Base-by-base conservation (phyloP, 2,329 filamentous ascomycete species). In the Talaromyces atroroseus region DNA sequence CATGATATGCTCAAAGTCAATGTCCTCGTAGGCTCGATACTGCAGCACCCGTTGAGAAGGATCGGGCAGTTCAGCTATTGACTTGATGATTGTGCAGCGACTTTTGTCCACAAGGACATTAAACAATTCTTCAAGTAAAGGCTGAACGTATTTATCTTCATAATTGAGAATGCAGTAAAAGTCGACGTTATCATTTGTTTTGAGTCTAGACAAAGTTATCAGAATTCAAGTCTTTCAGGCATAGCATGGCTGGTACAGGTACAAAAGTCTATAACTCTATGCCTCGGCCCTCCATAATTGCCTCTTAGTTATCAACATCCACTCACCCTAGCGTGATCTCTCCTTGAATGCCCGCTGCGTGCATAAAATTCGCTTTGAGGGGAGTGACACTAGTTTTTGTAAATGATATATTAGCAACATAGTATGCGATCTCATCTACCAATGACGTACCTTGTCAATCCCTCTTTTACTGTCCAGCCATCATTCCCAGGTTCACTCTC, bases 321-420 rank as follows among this genome's bases (percentile, higher is more conserved):
- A 90, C 88, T 92, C 83, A 95, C 85, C 45, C 34, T 49, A 95
- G 76, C 79, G 87, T 86, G 69, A 96, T 79, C 78, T 95, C 90
- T 63, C 80, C 80, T 66, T 85, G 80, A 64, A 85, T 78, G 59
- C 85, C 79, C 59, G 82, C 77, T 40, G 78, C 80, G 70, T 92
- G 90, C 82, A 89, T 91, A 72, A 96, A 99, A 72, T 96, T 96
- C 44, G 92, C 92, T 71, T 89, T 89, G 63, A 97, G 73, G 14
- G 92, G 90, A 3, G 94, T 96, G 56, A 99, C 85, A 72, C 91
- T 95, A 66, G 29, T 18, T 18, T 16, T 42, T 64, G n/a, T n/a
- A 48, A 59, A 34, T 63, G 44, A 57, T 58, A 63, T 62, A 54
- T 24, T 42, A 24, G 36, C 54, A 42, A 24, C 29, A 23, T 32